Conservation (phyloP, 2,329 filamentous ascomycete species). For the Phialemoniopsis sp. region DNA sequence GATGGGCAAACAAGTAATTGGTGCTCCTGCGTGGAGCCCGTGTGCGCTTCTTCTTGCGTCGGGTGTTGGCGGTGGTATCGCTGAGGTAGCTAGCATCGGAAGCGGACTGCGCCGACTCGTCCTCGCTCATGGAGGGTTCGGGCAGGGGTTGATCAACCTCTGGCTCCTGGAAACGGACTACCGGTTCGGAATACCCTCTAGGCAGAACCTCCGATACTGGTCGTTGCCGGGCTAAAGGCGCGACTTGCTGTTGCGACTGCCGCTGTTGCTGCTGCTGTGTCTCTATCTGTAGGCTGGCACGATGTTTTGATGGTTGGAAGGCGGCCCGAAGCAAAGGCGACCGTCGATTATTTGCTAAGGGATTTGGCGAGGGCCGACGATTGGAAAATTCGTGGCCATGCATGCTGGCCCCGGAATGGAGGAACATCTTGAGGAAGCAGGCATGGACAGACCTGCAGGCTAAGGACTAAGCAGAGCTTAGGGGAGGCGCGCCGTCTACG, state of each 20-base stretch:
- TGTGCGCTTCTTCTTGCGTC: constrained; percentile 28
- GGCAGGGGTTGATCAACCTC: constrained; percentile 17
- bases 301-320: constrained; percentile 26
- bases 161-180: constrained; percentile 42
- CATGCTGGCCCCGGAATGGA: constrained; percentile 55
- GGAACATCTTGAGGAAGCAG: constrained; percentile 41
- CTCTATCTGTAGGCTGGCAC: constrained; percentile 6
- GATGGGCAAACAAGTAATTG: constrained; percentile 64
- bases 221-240: constrained; percentile 5
- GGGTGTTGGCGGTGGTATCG: constrained; percentile 23
- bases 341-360: constrained; percentile 24
- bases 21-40: constrained; percentile 52
- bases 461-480: not conserved
- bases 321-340: constrained; percentile 38
- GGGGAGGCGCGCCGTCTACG: not conserved
- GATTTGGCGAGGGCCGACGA: constrained; percentile 23
- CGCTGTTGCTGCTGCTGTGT: constrained; percentile 1
- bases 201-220: constrained; percentile 7
- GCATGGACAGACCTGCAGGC: not conserved
- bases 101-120: constrained; percentile 40
- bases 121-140: constrained; percentile 37
- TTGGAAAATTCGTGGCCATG: constrained; percentile 57
- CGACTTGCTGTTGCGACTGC: constrained; percentile 2
- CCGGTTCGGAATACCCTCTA: constrained; percentile 21
- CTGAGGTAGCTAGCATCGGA: constrained; percentile 42